Conservation (phyloP, 1,284 basidiomycete species). For the Ustilago vetiveriae region DNA sequence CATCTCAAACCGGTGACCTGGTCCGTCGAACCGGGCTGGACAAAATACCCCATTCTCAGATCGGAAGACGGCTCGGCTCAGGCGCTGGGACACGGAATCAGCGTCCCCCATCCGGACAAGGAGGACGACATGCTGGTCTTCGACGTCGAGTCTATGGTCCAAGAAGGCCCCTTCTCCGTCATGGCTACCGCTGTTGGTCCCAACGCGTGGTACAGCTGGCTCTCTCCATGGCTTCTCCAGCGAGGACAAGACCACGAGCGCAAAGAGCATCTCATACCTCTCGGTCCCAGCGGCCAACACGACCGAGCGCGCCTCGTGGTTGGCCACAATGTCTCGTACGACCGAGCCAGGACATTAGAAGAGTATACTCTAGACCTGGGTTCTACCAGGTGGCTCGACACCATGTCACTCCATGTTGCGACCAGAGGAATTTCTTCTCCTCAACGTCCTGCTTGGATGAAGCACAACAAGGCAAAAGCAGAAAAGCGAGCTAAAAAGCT, state of each 20-base stretch:
- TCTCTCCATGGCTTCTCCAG: conserved; percentile 89
- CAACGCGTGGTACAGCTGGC: conserved; percentile 93
- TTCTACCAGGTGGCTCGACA: conserved; percentile 87
- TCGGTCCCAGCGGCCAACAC: conserved; percentile 68
- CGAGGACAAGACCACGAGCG: conserved; percentile 70
- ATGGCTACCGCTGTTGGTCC: conserved; percentile 88
- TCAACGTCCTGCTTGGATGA: conserved; percentile 91
- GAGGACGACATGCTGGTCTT: conserved; percentile 83
- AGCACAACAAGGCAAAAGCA: conserved; percentile 75
- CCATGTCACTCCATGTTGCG: conserved; percentile 93
- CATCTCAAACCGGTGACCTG: conserved; percentile 74
- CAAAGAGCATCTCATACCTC: conserved; percentile 79
- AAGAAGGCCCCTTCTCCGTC: conserved; percentile 81
- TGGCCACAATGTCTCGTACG: conserved; percentile 95
- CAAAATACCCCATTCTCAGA: conserved; percentile 76
- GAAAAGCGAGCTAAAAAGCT: conserved; percentile 70
- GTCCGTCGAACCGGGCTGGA: conserved; percentile 86
- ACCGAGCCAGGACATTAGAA: conserved; percentile 82
- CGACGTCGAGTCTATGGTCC: conserved; percentile 93
- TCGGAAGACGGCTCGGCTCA: conserved; percentile 41
- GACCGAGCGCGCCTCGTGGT: conserved; percentile 75
- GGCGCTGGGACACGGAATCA: conserved; percentile 53
- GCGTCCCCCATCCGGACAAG: conserved; percentile 66
- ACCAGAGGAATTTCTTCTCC: conserved; percentile 93
- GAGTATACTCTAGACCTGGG: conserved; percentile 82